Base-by-base conservation (phyloP, 306 rosid species). In the Trichosanthes cucumerina region DNA sequence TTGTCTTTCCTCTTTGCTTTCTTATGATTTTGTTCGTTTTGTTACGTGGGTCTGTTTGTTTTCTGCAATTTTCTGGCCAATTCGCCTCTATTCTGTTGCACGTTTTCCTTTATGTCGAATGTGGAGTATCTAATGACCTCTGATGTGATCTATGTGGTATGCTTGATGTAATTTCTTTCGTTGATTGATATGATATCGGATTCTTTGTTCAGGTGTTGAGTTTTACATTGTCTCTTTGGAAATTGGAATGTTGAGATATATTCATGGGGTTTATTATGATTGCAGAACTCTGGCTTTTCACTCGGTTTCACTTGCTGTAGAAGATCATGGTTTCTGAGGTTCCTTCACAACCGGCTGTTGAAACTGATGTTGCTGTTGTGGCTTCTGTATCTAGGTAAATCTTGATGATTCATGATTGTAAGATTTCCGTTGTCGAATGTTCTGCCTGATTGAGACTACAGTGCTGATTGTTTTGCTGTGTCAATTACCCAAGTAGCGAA, bases 261-360 rank as follows among this genome's bases (percentile, higher is more conserved):
- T 18, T 49, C 9, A 12, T 49, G 47, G 63, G 46, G 24, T 4
- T 31, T 24, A 50, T 33, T 10, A 1, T 74, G 18, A 75, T 77
- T 65, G 47, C 39, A 53, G 80, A 60, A 56, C 56, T 26, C 41
- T 44, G 77, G 39, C 43, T 47, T 46, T 44, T 71, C 76, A 7
- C 7, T 71, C 39, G 57, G 56, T 71, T 71, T 71, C 39, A 71
- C 77, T 73, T 16, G 24, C 77, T 73, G 47, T 74, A 81, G 84
- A 81, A 28, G 62, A 69, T 75, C 34, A 91, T 88, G 90, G 90
- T 87, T 74, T 90, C 96, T 9, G 90, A 82, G 78, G 87, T 82
- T 76, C 80, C 80, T 60, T 80, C 79, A 74, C 87, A 89, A 12
- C 49, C 77, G 87, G 86, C 57, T 83, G 84, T 78, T 72, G 44